phyloP scores from a whole-genome alignment of 2,329 filamentous ascomycete species.

The Penicillium sp. region DNA sequence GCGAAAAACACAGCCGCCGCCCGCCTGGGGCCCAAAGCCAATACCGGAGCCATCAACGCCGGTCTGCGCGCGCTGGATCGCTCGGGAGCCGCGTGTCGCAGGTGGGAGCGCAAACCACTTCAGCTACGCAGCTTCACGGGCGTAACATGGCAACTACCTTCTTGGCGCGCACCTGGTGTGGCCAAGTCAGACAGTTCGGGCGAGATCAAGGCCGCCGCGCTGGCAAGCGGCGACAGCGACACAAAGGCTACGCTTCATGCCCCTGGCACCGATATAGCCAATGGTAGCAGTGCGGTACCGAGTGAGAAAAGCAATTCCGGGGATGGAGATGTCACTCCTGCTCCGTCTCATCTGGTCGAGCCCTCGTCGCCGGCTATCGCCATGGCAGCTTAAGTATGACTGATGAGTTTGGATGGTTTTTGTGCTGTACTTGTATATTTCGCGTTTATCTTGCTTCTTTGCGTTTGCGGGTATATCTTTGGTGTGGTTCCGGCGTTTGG shows the following conservation, averaged over 20 bases:
- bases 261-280: constrained; percentile 18
- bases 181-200: constrained; percentile 54
- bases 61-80: constrained; percentile 90
- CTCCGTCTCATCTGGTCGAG: constrained; percentile 45
- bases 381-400: constrained; percentile 33
- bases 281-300: constrained; percentile 49
- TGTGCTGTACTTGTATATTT: constrained; percentile 28
- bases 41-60: constrained; percentile 95
- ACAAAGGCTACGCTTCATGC: constrained; percentile 53
- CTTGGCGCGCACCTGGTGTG: constrained; percentile 64
- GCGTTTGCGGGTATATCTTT: neutral
- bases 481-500: constrained; percentile 2
- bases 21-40: constrained; percentile 93
- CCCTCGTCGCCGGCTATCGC: constrained; percentile 51
- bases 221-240: constrained; percentile 55
- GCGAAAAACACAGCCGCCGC: constrained; percentile 49
- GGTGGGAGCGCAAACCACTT: constrained; percentile 81
- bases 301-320: constrained; percentile 60
- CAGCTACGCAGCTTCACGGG: constrained; percentile 90
- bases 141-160: constrained; percentile 71
- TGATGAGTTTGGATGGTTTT: constrained; percentile 2
- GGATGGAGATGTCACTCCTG: constrained; percentile 46
- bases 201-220: constrained; percentile 54
- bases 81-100: constrained; percentile 84
- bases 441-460: neutral